phyloP scores from a whole-genome alignment of 2,329 filamentous ascomycete genomes.

The Xylaria arbuscula region DNA sequence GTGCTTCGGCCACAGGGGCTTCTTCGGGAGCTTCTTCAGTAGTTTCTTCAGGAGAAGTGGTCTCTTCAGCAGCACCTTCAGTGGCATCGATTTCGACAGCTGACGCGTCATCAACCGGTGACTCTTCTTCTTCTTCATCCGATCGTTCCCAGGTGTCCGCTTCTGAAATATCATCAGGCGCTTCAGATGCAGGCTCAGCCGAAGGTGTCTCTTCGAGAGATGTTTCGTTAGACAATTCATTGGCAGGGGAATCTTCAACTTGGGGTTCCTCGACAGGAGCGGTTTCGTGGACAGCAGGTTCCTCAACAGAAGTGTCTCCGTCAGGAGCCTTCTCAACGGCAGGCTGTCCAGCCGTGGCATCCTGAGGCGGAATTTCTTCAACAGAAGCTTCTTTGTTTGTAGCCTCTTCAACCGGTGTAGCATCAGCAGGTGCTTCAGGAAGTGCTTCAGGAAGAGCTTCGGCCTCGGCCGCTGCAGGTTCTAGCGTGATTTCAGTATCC shows the following conservation, averaged over 20 bases:
- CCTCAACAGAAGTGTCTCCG: constrained; percentile 7
- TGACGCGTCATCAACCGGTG: not conserved
- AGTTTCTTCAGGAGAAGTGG: not conserved
- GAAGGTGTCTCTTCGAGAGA: not conserved
- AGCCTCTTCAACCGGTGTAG: constrained; percentile 3
- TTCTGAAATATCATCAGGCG: not conserved
- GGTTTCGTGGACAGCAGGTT: constrained; percentile 14
- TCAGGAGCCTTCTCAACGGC: not conserved
- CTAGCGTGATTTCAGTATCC: not conserved
- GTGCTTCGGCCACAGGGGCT: not conserved
- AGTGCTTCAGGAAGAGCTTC: not conserved
- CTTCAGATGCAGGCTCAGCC: not conserved
- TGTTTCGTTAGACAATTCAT: not conserved
- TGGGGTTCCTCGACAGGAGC: constrained; percentile 23
- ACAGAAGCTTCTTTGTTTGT: constrained; percentile 28
- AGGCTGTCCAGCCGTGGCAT: constrained; percentile 29
- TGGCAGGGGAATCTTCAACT: too few species aligned
- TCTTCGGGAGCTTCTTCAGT: not conserved
- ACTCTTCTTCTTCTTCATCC: not conserved
- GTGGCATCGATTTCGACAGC: not conserved
- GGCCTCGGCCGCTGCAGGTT: not conserved
- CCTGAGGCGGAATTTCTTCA: constrained; percentile 30
- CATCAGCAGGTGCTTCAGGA: constrained; percentile 2
- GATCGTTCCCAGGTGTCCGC: not conserved
- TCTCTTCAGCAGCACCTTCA: constrained; percentile 7